These are phyloP conservation scores for Microcos paniculata DNA, from an alignment of 345 rosid genomes.

Conservation along the genomic window DNA sequence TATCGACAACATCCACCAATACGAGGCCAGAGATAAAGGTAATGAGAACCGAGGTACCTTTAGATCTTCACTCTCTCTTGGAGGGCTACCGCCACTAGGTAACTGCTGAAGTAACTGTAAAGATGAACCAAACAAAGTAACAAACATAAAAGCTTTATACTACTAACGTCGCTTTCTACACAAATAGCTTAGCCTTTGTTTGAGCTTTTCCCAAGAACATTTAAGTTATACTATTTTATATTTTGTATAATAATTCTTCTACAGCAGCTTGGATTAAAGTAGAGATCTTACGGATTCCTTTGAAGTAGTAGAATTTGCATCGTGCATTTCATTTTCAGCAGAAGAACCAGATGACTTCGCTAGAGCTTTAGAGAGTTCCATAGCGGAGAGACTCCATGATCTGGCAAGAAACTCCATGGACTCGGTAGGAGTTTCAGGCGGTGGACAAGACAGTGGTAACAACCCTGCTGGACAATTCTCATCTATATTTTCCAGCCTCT, in stretches of 20 bases:
- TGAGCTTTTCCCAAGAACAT: background rate
- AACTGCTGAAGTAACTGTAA: slow-evolving; percentile 40
- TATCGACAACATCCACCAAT: background rate
- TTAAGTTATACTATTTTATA: background rate
- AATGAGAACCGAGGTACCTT: slow-evolving; percentile 43
- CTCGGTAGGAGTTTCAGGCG: slow-evolving; percentile 90
- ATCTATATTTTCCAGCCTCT: slow-evolving; percentile 74
- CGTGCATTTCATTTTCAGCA: slow-evolving; percentile 37
- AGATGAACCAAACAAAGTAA: background rate
- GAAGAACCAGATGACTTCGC: slow-evolving; percentile 37
- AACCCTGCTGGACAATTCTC: slow-evolving; percentile 60
- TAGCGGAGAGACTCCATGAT: slow-evolving; percentile 93
- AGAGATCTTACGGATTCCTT: slow-evolving; percentile 41
- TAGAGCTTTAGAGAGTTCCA: slow-evolving; percentile 83
- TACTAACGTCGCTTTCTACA: background rate
- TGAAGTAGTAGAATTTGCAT: slow-evolving; percentile 36
- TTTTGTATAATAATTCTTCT: background rate
- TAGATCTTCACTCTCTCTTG: slow-evolving; percentile 77
- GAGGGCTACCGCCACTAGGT: slow-evolving; percentile 42
- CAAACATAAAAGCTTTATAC: background rate
- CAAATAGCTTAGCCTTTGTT: background rate
- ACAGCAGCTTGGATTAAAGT: background rate
- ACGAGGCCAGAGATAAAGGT: background rate
- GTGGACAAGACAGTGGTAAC: slow-evolving; percentile 29
- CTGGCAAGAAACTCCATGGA: slow-evolving; percentile 96